phyloP scores from a whole-genome alignment of 2,329 filamentous ascomycete species.

The Verticillium klebahnii region DNA sequence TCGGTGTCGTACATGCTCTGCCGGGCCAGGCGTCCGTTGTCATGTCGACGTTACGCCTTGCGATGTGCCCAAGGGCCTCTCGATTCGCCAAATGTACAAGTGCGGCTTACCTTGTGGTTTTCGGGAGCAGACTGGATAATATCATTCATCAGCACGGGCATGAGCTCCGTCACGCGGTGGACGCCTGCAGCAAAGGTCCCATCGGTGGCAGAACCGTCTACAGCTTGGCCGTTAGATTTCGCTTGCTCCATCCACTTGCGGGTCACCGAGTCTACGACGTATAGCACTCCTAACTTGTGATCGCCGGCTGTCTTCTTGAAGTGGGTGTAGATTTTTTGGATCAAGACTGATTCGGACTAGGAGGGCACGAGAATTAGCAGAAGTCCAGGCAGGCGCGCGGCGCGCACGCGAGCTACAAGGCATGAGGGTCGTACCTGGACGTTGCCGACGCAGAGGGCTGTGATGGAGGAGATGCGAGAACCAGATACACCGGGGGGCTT shows the following conservation, averaged over 20 bases:
- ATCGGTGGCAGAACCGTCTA: constrained; percentile 76
- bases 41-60: not conserved
- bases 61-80: not conserved
- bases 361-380: constrained; percentile 12
- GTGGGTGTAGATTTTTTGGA: constrained; percentile 94
- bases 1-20: not conserved
- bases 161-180: constrained; percentile 91
- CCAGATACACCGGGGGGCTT: constrained; percentile 94
- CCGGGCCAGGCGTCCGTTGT: not conserved
- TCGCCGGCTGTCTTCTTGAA: constrained; percentile 93
- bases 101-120: constrained; percentile 89
- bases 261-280: constrained; percentile 99
- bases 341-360: constrained; percentile 89
- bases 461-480: constrained; percentile 84
- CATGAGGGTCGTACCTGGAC: constrained; percentile 66
- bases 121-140: constrained; percentile 82
- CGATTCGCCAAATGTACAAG: not conserved
- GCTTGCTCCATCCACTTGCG: constrained; percentile 98
- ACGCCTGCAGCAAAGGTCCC: constrained; percentile 94
- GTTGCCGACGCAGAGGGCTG: constrained; percentile 80
- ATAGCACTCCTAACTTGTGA: constrained; percentile 97
- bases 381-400: not conserved
- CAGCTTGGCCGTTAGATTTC: constrained; percentile 76
- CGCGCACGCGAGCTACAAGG: not conserved
- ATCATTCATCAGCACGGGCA: constrained; percentile 93